These are phyloP conservation scores for Rhamnella rubrinervis DNA, from an alignment of 331 rosid genomes.

Conservation along the genomic window DNA sequence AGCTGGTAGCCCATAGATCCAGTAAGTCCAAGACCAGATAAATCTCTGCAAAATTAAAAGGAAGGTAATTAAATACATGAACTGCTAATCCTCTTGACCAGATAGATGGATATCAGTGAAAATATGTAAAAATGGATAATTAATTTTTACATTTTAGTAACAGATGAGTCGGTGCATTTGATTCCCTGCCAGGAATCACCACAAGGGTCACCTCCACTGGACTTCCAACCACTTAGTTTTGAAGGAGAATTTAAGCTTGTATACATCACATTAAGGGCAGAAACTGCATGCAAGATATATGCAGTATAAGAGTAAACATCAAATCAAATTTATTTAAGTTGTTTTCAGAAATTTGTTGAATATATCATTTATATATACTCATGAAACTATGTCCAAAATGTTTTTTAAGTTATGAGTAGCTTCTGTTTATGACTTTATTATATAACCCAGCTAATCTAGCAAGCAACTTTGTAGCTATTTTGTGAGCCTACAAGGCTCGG, in stretches of 20 bases:
- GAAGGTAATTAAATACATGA: neutral
- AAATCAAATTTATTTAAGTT: neutral
- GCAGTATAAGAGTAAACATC: neutral
- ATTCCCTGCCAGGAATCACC: constrained; percentile 82
- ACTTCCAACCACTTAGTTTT: constrained; percentile 55
- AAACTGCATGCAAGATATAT: constrained; percentile 57
- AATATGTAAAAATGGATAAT: neutral
- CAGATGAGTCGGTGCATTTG: constrained; percentile 69
- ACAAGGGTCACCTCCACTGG: constrained; percentile 91
- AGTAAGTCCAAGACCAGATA: constrained; percentile 53
- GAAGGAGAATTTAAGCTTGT: constrained; percentile 65
- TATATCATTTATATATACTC: neutral
- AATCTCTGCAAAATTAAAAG: constrained; percentile 41
- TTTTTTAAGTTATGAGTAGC: neutral
- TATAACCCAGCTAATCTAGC: too few species aligned
- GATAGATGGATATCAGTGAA: neutral
- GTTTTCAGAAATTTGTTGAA: neutral
- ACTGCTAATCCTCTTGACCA: neutral
- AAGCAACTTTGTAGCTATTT: too few species aligned
- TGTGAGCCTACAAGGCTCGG: too few species aligned
- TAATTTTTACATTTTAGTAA: constrained; percentile 65
- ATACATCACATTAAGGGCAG: constrained; percentile 75
- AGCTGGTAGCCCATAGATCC: constrained; percentile 89
- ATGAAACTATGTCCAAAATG: neutral
- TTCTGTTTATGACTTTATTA: neutral